Evolutionary conservation across 2,329 filamentous ascomycete species (phyloP), one percentile per base, ranked within the genome.

Genomic region (Hypoxylon sp.): DNA sequence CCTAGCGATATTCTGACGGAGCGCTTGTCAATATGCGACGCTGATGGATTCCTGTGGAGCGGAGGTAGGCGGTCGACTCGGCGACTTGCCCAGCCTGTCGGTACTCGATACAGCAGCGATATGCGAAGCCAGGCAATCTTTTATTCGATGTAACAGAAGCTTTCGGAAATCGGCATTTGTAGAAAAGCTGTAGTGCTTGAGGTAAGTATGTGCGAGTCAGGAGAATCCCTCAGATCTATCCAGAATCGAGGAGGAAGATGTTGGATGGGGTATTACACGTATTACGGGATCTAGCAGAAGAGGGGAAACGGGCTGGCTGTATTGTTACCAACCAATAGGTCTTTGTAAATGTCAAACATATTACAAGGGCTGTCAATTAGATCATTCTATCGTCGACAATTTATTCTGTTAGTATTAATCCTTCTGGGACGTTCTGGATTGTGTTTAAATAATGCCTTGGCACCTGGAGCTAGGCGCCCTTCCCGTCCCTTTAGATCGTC

Each of bases 41-140:
- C 32, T 31, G 48, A 37, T 31, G 27, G 45, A 9, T 9, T 25
- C 6, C 31, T 27, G 32, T 55, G 31, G 12, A 48, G 32, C 43
- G 43, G 40, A 51, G 46, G 15, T 35, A 42, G 48, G 49, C 55
- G 43, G 42, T 32, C 47, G 35, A 55, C 46, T 49, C 55, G 51
- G 47, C 30, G 47, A 44, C 38, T 5, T 50, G 47, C 44, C 50
- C 55, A 51, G 36, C 30, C 55, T 45, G 30, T 36, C 47, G 47
- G 51, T 55, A 52, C 47, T 58, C 42, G 51, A 52, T 47, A 52
- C 11, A 55, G 51, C 46, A 55, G 47, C 27, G 46, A 54, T 57
- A 49, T 50, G 49, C 36, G 43, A 38, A 23, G 32, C 44, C 50
- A 48, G 26, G 25, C 52, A 51, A 43, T 6, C 31, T 25, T 25